Evolutionary conservation across 2,329 filamentous ascomycete genomes (phyloP), one percentile per base, ranked within the genome.

Genomic region (Ophiostoma ulmi): DNA sequence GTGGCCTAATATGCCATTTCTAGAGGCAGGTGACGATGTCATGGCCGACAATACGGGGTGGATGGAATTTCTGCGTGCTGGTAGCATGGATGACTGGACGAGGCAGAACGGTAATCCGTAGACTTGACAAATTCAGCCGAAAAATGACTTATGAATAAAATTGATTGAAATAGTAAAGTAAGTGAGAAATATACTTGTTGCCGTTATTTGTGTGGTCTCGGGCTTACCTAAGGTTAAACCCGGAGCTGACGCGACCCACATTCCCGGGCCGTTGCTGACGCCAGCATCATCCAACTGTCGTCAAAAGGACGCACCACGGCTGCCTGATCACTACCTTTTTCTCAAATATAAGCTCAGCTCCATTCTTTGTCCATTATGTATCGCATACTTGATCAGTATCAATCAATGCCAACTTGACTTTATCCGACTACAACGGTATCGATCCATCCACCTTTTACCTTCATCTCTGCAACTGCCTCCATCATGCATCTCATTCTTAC

Each of bases 401-500:
- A 8, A 58, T 58, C 13, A 26, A 26, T 26, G 26, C 17, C 7
- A 26, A 26, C n/a, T 26, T 7, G 2, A 10, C 22, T 13, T 13
- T 17, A 7, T 48, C 14, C 17, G 7, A 7, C 8, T 17, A 48
- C 17, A 48, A 20, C 41, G 3, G 41, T 14, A 44, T 44, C 11
- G 41, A 17, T 17, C 5, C 17, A 6, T 2, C 17, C 17, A 7
- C 17, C 7, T 48, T 48, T 17, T 31, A 10, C 22, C 22, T 26
- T 58, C 7, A 11, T 31, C 10, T 58, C 20, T 58, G 6, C 3
- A 5, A 13, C 10, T 48, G 5, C 26, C 35, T 1, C 38, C 20
- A 22, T n/a, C 6, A 88, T 88, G 85, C 87, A 89, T 80, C 81
- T 90, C 75, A 88, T 91, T 72, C 82, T 91, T 68, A 90, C 88